phyloP scores from a whole-genome alignment of 1,139 yeast species.

The Oligophagozyma castellii region DNA sequence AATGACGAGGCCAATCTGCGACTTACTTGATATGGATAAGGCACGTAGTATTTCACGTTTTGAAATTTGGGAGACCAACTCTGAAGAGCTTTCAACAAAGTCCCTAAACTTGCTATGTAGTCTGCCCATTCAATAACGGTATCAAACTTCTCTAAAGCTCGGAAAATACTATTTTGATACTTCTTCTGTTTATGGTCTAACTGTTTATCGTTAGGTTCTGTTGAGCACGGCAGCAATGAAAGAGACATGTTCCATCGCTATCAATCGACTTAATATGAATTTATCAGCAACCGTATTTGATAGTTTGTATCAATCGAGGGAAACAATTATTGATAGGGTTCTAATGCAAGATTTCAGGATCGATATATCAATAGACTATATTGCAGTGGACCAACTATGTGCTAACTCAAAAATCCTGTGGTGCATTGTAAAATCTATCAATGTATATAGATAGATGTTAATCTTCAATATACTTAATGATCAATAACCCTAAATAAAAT shows the following conservation, averaged over 20 bases:
- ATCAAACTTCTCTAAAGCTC: conserved; percentile 68
- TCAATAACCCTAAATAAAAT: no score
- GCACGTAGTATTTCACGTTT: conserved; percentile 38
- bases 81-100: conserved; percentile 57
- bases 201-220: conserved; percentile 20
- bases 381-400: no score
- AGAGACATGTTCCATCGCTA: conserved; percentile 14
- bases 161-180: conserved; percentile 51
- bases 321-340: no score
- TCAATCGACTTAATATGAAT: neutral
- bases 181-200: conserved; percentile 50
- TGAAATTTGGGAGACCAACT: conserved; percentile 43
- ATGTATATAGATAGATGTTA: no score
- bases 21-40: conserved; percentile 24
- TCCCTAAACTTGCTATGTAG: conserved; percentile 75
- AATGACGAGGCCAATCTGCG: conserved; percentile 38
- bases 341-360: no score
- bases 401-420: no score
- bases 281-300: no score
- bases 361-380: no score
- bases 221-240: conserved; percentile 20
- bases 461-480: no score
- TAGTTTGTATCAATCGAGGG: no score
- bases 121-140: conserved; percentile 98
- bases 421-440: no score